Evolutionary conservation across 768 basidiomycete species (phyloP).

Genomic region (Tricholoma saponaceum): DNA sequence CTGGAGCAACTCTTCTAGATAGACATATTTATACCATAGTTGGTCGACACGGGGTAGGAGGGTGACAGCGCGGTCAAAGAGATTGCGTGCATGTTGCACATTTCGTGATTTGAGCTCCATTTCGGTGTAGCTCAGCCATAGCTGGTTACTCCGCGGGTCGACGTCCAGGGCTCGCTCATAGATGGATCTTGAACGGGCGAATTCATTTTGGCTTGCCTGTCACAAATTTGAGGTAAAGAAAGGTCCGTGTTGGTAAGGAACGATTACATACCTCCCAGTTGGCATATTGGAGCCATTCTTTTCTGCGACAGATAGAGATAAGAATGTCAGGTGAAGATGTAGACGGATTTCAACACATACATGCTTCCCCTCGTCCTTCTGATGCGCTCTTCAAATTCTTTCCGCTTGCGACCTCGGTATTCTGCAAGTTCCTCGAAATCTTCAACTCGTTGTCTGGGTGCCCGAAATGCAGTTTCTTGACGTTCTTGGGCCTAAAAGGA

Average conservation of each 20-base stretch:
- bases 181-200: slow-evolving; percentile 88
- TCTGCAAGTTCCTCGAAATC: slow-evolving; percentile 92
- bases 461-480: slow-evolving; percentile 87
- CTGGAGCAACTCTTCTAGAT: slow-evolving; percentile 93
- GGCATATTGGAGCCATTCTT: slow-evolving; percentile 85
- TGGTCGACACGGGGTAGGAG: slow-evolving; percentile 94
- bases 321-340: neutral
- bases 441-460: slow-evolving; percentile 93
- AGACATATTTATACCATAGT: slow-evolving; percentile 99
- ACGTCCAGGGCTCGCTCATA: slow-evolving; percentile 97
- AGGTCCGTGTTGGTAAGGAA: neutral
- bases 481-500: slow-evolving; percentile 84
- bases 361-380: slow-evolving; percentile 77
- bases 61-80: slow-evolving; percentile 96
- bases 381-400: slow-evolving; percentile 91
- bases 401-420: slow-evolving; percentile 87
- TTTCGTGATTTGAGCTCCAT: slow-evolving; percentile 98
- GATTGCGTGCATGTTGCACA: slow-evolving; percentile 93
- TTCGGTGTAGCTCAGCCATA: slow-evolving; percentile 95
- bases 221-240: neutral
- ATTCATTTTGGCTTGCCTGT: slow-evolving; percentile 91
- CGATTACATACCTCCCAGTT: slow-evolving; percentile 67
- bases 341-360: slow-evolving; percentile 34
- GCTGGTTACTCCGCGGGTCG: slow-evolving; percentile 81
- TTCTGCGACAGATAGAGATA: slow-evolving; percentile 37